Evolutionary conservation across 1,284 basidiomycete genomes (phyloP), one percentile per base, ranked within the genome.

Genomic region (Athelia psychrophila): DNA sequence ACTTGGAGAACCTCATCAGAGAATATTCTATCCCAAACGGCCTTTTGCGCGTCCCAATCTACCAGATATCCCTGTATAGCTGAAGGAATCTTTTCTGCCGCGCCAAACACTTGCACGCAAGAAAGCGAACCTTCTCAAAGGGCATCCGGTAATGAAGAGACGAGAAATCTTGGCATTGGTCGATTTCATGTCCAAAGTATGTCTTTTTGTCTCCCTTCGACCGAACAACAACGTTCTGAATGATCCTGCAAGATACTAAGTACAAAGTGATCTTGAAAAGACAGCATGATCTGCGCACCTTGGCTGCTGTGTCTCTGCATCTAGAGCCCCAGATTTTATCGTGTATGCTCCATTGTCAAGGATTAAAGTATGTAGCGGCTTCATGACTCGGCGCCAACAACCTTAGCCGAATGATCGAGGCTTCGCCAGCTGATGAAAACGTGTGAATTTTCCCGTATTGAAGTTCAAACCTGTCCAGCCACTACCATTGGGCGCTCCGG

Each of bases 1-100:
- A 91, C 92, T 57, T 82, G 80, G 48, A 93, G 72, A 45, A 78
- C 80, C 51, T 86, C 76, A 40, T 79, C 74, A 5, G 86, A 89
- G 66, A 95, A 91, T 23, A 94, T 64, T 8, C 86, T 83, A 60
- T 96, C 93, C 93, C 93, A 95, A 15, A 96, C 78, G 13, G 88
- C 86, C 69, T 95, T 95, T 67, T 96, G 85, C 1, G 88, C 87
- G 60, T 95, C 93, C 94, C 94, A 96, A 61, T 95, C 91, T 27
- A 91, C 86, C 15, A 95, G 73, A 68, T 88, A 93, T 25, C 94
- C 94, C 93, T 95, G 64, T 47, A 64, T 49, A 46, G 53, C 56
- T 55, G 52, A 58, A 50, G 56, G 35, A 54, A 57, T 50, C 44
- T 40, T 49, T 51, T 51, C 44, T 56, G 48, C 51, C 38, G 45